Evolutionary conservation across 2,329 filamentous ascomycete species (phyloP).

Genomic region (Coleophoma crateriformis): DNA sequence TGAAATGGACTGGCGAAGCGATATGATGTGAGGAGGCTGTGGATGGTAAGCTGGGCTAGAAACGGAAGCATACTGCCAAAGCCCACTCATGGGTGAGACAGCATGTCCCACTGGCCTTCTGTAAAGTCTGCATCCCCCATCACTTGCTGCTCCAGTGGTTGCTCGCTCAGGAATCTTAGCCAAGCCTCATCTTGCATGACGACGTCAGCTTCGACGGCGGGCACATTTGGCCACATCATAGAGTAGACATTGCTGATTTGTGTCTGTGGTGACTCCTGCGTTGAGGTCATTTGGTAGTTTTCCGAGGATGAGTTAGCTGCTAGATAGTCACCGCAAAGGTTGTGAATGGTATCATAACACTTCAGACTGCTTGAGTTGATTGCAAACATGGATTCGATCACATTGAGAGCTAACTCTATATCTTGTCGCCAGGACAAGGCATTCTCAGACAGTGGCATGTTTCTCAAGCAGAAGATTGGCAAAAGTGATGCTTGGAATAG

Average conservation of each 20-base stretch:
- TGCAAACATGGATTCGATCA: slow-evolving; percentile 7
- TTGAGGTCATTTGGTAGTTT: slow-evolving; percentile 12
- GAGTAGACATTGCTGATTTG: slow-evolving; percentile 36
- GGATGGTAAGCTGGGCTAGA: no score
- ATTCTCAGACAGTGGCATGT: slow-evolving; percentile 3
- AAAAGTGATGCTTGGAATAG: slow-evolving; percentile 37
- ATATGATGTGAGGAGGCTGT: no score
- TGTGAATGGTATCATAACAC: slow-evolving; percentile 10
- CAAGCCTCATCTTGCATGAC: slow-evolving; percentile 32
- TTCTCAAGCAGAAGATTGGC: slow-evolving; percentile 31
- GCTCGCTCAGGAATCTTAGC: slow-evolving; percentile 26
- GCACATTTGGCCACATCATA: slow-evolving; percentile 41
- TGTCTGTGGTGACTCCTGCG: slow-evolving; percentile 34
- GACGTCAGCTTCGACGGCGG: slow-evolving; percentile 30
- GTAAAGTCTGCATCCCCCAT: no score
- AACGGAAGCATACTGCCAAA: no score
- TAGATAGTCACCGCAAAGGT: slow-evolving; percentile 9
- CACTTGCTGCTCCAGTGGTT: no score
- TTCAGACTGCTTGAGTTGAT: slow-evolving; percentile 7
- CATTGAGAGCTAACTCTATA: slow-evolving; percentile 6
- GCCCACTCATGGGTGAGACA: no score
- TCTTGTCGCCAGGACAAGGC: slow-evolving; percentile 6
- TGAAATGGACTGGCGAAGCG: no score
- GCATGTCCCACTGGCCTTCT: no score
- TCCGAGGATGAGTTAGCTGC: not conserved